phyloP scores from a whole-genome alignment of 1,284 basidiomycete species.

The Microstroma glucosiphilum region DNA sequence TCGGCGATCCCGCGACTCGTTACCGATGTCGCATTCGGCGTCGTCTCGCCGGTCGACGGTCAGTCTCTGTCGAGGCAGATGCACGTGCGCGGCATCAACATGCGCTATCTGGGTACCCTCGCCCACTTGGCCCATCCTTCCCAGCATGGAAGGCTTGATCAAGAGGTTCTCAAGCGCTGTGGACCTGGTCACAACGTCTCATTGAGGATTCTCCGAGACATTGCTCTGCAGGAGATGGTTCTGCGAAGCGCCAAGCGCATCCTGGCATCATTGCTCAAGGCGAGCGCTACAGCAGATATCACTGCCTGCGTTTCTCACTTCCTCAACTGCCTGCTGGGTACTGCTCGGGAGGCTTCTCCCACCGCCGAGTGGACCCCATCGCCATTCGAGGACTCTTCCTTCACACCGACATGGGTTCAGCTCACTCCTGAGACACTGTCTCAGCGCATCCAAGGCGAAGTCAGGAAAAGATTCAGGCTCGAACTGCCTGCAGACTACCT shows the following conservation, averaged over 20 bases:
- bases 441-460: conserved; percentile 52
- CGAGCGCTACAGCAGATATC: conserved; percentile 23
- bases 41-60: conserved; percentile 55
- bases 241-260: conserved; percentile 58
- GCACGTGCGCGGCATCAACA: conserved; percentile 59
- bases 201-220: conserved; percentile 41
- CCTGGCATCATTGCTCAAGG: conserved; percentile 52
- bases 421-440: conserved; percentile 55
- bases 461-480: conserved; percentile 56
- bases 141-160: conserved; percentile 49
- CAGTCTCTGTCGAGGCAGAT: conserved; percentile 55
- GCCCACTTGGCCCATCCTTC: conserved; percentile 51
- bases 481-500: conserved; percentile 53
- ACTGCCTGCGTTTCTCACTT: conserved; percentile 55
- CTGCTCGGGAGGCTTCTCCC: conserved; percentile 52
- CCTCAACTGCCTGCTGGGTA: conserved; percentile 59
- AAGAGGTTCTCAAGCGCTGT: conserved; percentile 33
- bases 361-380: conserved; percentile 37
- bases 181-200: conserved; percentile 43
- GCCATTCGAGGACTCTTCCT: conserved; percentile 23
- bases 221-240: conserved; percentile 58
- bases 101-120: conserved; percentile 58
- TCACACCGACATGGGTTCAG: conserved; percentile 50
- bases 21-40: conserved; percentile 55
- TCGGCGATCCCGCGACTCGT: conserved; percentile 54